Evolutionary conservation across 2,329 filamentous ascomycete genomes (phyloP), one percentile per base, ranked within the genome.

Genomic region (Cytospora chrysosperma): DNA sequence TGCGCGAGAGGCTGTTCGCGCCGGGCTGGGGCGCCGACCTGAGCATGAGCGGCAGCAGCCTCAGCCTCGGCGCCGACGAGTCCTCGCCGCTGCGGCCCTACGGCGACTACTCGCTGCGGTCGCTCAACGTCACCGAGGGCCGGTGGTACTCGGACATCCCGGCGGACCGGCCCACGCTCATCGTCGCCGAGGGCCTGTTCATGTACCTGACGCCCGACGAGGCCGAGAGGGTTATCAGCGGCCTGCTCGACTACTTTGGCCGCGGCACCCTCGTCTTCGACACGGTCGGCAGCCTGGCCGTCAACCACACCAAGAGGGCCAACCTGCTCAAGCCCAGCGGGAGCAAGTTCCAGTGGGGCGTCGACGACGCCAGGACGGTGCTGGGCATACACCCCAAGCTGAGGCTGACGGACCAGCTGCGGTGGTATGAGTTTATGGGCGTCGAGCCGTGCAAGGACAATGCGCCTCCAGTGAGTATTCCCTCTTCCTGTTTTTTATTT

Each of bases 361-460:
- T 63, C 1, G 63, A 65, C 53, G 63, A 65, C 26, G 47, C 60
- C 17, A 26, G 49, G 8, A 43, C 30, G 3, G 24, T 65, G 24
- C 50, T 59, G 28, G 47, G 8, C 19, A 56, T 56, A 8, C 63
- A 65, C 15, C 43, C 30, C 7, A 60, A 56, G 47, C 19, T 65
- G 15, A 60, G 34, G 43, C 26, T 65, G 7, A 50, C 26, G 30
- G 56, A 54, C 10, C 15, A 61, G 50, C 26, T 62, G 19, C n/a
- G 59, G 24, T 65, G 63, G 63, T 47, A 55, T 6, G 59, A 65
- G 40, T 62, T 58, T 19, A 43, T 65, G 59, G 59, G 59, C 5
- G 56, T 34, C n/a, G 43, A 59, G 34, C 30, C 54, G 4, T 60
- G 50, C 19, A 13, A 40, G 37, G 58, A 60, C 27, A 60, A 26